Evolutionary conservation across 2,329 filamentous ascomycete genomes (phyloP).

Genomic region (Scedosporium minutisporum): DNA sequence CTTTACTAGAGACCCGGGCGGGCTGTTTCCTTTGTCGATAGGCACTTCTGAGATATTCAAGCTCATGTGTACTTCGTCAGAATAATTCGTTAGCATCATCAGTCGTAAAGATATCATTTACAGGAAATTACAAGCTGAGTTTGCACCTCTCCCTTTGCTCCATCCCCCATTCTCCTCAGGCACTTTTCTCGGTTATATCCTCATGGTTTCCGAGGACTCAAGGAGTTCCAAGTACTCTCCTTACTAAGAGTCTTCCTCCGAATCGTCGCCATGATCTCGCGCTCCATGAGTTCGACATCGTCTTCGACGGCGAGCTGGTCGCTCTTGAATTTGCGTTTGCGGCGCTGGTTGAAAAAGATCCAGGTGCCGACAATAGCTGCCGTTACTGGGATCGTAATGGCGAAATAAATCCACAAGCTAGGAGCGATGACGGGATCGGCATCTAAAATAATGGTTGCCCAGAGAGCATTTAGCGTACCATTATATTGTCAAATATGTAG

Average conservation of each 20-base stretch:
- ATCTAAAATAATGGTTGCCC: conserved; percentile 11
- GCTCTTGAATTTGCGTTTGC: conserved; percentile 35
- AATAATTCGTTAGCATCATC: conserved; percentile 1
- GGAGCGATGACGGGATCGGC: conserved; percentile 34
- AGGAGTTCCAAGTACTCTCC: conserved; percentile 41
- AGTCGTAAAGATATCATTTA: neutral
- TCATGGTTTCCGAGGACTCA: conserved; percentile 11
- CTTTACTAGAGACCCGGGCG: neutral
- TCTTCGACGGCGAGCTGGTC: conserved; percentile 44
- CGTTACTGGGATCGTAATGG: conserved; percentile 49
- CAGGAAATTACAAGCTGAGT: neutral
- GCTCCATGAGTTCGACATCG: conserved; percentile 47
- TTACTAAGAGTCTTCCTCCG: conserved; percentile 48
- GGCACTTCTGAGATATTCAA: neutral
- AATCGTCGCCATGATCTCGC: conserved; percentile 45
- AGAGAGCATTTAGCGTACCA: no score
- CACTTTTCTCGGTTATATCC: no score
- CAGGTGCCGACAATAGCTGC: conserved; percentile 43
- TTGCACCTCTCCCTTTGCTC: neutral
- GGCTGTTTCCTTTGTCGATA: neutral
- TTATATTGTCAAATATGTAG: no score
- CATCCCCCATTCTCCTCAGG: conserved; percentile 7
- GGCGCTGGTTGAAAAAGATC: conserved; percentile 41
- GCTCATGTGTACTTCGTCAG: neutral
- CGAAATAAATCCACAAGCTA: conserved; percentile 55